A percentile compares a stretch with the other conserved stretches of the same genome.
These are phyloP conservation scores for Deinandra increscens DNA, from an alignment of 129 eudicot genomes.

Conservation along the genomic window DNA sequence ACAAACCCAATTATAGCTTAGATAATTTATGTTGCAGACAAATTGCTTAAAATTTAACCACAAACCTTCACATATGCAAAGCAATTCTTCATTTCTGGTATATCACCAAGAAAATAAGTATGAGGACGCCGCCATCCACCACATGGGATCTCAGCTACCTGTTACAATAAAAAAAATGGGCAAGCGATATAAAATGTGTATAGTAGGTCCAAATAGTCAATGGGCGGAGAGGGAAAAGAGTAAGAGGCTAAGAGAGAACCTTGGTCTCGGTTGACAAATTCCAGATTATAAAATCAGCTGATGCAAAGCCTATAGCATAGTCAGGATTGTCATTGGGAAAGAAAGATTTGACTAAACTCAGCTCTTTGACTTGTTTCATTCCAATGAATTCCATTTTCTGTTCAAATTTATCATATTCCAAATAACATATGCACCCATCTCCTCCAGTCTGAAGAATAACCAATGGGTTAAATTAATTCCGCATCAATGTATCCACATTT, in stretches of 20 bases:
- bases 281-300: slow-evolving; percentile 80
- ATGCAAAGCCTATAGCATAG: slow-evolving; percentile 93
- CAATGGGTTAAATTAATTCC: neutral
- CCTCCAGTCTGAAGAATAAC: slow-evolving; percentile 66
- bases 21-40: neutral
- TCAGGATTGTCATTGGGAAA: slow-evolving; percentile 33
- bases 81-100: slow-evolving; percentile 74
- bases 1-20: neutral
- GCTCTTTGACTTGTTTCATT: slow-evolving; percentile 89
- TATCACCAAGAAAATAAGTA: slow-evolving; percentile 69
- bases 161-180: slow-evolving; percentile 27
- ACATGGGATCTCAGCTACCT: slow-evolving; percentile 76
- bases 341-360: slow-evolving; percentile 64
- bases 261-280: slow-evolving; percentile 68
- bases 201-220: slow-evolving; percentile 4
- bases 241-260: slow-evolving; percentile 51
- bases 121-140: slow-evolving; percentile 99
- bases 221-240: slow-evolving; percentile 20
- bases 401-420: slow-evolving; percentile 54
- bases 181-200: neutral
- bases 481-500: slow-evolving; percentile 11
- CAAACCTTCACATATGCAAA: slow-evolving; percentile 89
- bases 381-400: slow-evolving; percentile 70
- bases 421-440: slow-evolving; percentile 95
- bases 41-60: neutral